These are phyloP conservation scores for Kwoniella sp. DNA, from an alignment of 768 basidiomycete genomes.

Conservation along the genomic window DNA sequence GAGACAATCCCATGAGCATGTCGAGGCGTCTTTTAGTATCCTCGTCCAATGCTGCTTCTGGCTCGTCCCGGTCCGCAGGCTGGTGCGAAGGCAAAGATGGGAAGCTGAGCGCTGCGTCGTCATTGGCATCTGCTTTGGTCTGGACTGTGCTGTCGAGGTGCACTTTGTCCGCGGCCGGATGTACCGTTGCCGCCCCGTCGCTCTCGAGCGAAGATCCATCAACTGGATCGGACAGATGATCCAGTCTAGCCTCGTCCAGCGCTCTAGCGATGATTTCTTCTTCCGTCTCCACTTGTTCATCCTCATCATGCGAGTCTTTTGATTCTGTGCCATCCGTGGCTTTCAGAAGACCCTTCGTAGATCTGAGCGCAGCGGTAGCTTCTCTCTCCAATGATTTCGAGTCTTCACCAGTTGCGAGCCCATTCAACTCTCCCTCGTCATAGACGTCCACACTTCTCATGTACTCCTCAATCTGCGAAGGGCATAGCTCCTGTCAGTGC, in stretches of 20 bases:
- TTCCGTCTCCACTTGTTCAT: conserved; percentile 14
- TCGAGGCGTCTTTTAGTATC: conserved; percentile 20
- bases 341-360: too few relatives aligned
- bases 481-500: too few relatives aligned
- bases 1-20: conserved; percentile 25
- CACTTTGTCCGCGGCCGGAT: too few relatives aligned
- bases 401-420: too few relatives aligned
- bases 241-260: conserved; percentile 11
- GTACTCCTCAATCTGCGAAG: too few relatives aligned
- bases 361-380: too few relatives aligned
- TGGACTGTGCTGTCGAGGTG: neutral
- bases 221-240: neutral
- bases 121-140: conserved; percentile 1
- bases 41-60: conserved; percentile 8
- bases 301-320: neutral
- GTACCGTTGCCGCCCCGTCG: too few relatives aligned
- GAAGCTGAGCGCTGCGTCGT: conserved; percentile 14
- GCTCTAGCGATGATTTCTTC: conserved; percentile 14
- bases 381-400: too few relatives aligned
- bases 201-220: too few relatives aligned
- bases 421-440: too few relatives aligned
- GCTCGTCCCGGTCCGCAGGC: conserved; percentile 8
- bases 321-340: too few relatives aligned
- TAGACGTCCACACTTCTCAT: too few relatives aligned
- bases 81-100: conserved; percentile 25